phyloP scores from a whole-genome alignment of 2,329 filamentous ascomycete genomes.

The Ascosphaera apis region DNA sequence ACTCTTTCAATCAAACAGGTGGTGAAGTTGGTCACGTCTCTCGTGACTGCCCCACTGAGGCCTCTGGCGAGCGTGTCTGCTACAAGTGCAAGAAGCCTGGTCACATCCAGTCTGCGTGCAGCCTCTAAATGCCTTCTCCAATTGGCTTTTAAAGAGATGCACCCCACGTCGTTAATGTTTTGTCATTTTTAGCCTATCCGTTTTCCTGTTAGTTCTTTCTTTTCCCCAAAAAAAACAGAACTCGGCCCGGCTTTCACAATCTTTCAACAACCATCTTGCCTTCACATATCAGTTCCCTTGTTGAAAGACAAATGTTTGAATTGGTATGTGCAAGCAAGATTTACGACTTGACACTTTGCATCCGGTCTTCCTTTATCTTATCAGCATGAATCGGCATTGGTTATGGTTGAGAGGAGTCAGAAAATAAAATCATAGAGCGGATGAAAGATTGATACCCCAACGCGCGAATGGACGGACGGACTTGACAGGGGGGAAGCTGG shows the following conservation, averaged over 20 bases:
- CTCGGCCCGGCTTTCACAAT: too few relatives aligned
- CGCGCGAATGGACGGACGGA: not conserved
- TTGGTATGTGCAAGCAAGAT: too few relatives aligned
- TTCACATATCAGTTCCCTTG: too few relatives aligned
- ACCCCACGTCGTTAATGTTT: constrained; percentile 7
- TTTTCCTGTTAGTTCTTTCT: not conserved
- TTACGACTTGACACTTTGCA: too few relatives aligned
- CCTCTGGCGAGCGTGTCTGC: constrained; percentile 80
- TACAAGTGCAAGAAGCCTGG: constrained; percentile 83
- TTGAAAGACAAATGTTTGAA: too few relatives aligned
- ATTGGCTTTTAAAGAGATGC: constrained; percentile 5
- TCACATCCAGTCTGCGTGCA: constrained; percentile 86
- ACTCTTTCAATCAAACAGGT: constrained; percentile 18
- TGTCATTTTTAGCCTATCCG: constrained; percentile 1
- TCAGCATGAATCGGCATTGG: not conserved
- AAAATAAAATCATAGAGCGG: not conserved
- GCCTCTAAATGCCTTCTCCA: constrained; percentile 36
- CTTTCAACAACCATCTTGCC: too few relatives aligned
- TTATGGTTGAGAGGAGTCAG: not conserved
- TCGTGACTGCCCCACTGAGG: constrained; percentile 87
- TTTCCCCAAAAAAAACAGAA: not conserved
- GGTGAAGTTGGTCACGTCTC: constrained; percentile 84
- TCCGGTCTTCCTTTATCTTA: not conserved
- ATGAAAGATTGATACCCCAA: not conserved
- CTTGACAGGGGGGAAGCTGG: not conserved